Conservation (phyloP, 2,329 filamentous ascomycete species). For the Graphilbum fragrans region DNA sequence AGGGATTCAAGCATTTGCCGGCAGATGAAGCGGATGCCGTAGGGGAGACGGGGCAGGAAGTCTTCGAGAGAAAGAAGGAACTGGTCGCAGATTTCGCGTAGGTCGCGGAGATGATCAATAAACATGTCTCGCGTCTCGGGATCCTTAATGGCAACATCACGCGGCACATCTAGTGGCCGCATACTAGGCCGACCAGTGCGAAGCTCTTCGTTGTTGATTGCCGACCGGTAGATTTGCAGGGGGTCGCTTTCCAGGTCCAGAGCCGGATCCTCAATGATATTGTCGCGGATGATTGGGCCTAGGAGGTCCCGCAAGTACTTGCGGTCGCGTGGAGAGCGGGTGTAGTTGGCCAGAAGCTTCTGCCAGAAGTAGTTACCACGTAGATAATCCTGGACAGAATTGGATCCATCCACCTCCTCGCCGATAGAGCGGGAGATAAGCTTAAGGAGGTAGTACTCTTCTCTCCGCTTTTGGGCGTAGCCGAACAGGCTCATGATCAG, state of each 20-base stretch:
- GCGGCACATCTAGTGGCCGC: slow-evolving; percentile 70
- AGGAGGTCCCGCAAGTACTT: slow-evolving; percentile 85
- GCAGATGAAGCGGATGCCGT: slow-evolving; percentile 78
- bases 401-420: slow-evolving; percentile 70
- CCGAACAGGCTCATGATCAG: slow-evolving; percentile 95
- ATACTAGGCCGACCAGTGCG: slow-evolving; percentile 76
- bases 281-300: slow-evolving; percentile 75
- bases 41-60: slow-evolving; percentile 77
- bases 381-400: slow-evolving; percentile 69
- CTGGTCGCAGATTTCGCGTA: slow-evolving; percentile 88
- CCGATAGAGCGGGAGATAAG: slow-evolving; percentile 70
- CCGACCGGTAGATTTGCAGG: slow-evolving; percentile 89
- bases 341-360: slow-evolving; percentile 76
- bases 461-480: slow-evolving; percentile 89
- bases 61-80: slow-evolving; percentile 77
- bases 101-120: slow-evolving; percentile 85
- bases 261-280: slow-evolving; percentile 82
- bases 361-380: slow-evolving; percentile 90
- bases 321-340: slow-evolving; percentile 79
- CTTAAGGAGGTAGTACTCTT: slow-evolving; percentile 94
- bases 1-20: slow-evolving; percentile 76
- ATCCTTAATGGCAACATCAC: slow-evolving; percentile 92
- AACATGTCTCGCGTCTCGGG: slow-evolving; percentile 85
- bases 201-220: slow-evolving; percentile 95
- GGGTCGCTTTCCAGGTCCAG: slow-evolving; percentile 94